Conservation (phyloP, 768 basidiomycete genomes). For the Tephrocybe sp. region DNA sequence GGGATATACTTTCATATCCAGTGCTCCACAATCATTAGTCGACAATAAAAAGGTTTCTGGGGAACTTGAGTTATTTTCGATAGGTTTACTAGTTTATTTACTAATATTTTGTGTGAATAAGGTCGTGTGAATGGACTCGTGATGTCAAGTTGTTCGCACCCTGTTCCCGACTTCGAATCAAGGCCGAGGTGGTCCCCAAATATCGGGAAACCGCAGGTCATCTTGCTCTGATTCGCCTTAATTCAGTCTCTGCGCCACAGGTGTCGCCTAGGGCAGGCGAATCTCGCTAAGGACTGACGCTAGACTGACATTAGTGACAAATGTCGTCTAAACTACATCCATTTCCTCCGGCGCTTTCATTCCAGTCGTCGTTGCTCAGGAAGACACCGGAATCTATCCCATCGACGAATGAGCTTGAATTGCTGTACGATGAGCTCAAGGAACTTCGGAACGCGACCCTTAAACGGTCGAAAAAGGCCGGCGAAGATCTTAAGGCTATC, state of each 20-base stretch:
- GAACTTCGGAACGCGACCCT: constrained; percentile 51
- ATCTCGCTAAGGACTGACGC: constrained; percentile 5
- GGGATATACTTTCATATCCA: too few relatives aligned
- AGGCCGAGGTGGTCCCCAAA: constrained; percentile 20
- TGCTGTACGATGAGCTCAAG: constrained; percentile 61
- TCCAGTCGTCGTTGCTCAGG: constrained; percentile 64
- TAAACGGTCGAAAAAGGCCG: constrained; percentile 72
- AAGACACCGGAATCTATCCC: constrained; percentile 67
- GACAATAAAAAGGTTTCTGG: too few relatives aligned
- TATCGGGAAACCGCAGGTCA: constrained; percentile 16
- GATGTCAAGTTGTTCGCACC: constrained; percentile 35
- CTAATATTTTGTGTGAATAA: constrained; percentile 15
- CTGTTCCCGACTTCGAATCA: constrained; percentile 36
- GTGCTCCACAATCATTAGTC: too few relatives aligned
- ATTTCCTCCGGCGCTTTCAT: constrained; percentile 46
- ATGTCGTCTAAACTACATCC: constrained; percentile 65
- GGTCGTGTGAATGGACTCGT: constrained; percentile 20
- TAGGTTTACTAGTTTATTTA: constrained; percentile 16
- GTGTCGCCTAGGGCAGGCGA: constrained; percentile 8
- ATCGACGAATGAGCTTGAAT: constrained; percentile 69
- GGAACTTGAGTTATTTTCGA: too few relatives aligned
- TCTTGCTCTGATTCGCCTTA: constrained; percentile 11
- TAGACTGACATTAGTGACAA: constrained; percentile 19
- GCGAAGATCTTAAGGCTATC: constrained; percentile 70
- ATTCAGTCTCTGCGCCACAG: constrained; percentile 16